Conservation (phyloP, 768 basidiomycete genomes). For the Hypholoma sublateritium region DNA sequence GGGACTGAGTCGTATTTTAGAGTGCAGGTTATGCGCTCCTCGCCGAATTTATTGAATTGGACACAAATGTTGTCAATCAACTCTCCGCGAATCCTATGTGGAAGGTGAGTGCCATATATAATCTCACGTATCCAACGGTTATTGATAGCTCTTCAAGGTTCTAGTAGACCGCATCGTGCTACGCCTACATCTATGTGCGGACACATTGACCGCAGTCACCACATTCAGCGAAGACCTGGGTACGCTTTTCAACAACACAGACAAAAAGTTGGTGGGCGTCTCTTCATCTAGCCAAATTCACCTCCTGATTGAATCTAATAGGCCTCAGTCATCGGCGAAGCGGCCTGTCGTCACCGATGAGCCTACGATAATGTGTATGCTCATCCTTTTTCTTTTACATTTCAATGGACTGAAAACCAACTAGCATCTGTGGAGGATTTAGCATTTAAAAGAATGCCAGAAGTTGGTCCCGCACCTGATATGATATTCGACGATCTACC, state of each 20-base stretch:
- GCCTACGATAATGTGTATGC: slow-evolving; percentile 38
- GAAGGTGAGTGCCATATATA: slow-evolving; percentile 16
- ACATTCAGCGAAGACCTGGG: slow-evolving; percentile 55
- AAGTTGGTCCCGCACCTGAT: slow-evolving; percentile 79
- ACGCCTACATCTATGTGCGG: slow-evolving; percentile 73
- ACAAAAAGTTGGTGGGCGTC: slow-evolving; percentile 25
- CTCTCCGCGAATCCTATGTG: slow-evolving; percentile 18
- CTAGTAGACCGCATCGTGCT: slow-evolving; percentile 52
- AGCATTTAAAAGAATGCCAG: slow-evolving; percentile 74
- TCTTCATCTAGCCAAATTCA: not conserved
- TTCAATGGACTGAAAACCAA: not conserved
- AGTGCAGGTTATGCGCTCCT: slow-evolving; percentile 68
- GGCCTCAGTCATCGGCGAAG: slow-evolving; percentile 8
- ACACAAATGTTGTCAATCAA: slow-evolving; percentile 38
- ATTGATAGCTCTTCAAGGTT: slow-evolving; percentile 40
- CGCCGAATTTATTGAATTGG: slow-evolving; percentile 54
- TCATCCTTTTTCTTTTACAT: not conserved
- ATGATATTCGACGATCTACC: slow-evolving; percentile 93
- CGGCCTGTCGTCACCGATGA: slow-evolving; percentile 18
- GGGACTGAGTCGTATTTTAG: slow-evolving; percentile 33
- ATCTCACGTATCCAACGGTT: not conserved
- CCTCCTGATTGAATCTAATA: not conserved
- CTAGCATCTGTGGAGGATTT: slow-evolving; percentile 78
- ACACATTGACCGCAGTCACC: slow-evolving; percentile 62
- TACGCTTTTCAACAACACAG: slow-evolving; percentile 37